Conservation (phyloP, 352 stramenopile genomes). For the Pythium vanterpoolii region DNA sequence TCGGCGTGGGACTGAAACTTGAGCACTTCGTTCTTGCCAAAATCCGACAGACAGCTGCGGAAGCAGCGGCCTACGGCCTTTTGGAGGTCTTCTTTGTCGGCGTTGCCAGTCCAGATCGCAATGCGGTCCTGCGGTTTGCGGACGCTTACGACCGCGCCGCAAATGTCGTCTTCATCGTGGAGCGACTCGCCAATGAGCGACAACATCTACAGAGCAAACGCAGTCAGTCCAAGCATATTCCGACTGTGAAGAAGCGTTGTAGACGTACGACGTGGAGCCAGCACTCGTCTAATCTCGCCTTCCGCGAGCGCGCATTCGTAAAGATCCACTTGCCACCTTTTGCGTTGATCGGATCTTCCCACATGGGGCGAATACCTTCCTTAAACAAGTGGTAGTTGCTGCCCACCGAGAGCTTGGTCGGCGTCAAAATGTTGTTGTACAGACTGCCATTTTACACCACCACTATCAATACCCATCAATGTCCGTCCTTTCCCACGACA, state of each 20-base stretch:
- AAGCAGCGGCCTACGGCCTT: slow-evolving; percentile 81
- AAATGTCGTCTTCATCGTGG: slow-evolving; percentile 93
- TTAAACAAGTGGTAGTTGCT: slow-evolving; percentile 99
- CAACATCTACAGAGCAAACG: slow-evolving; percentile 61
- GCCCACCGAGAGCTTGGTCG: slow-evolving; percentile 84
- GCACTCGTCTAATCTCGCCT: slow-evolving; percentile 92
- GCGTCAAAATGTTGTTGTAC: slow-evolving; percentile 95
- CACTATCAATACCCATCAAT: not conserved
- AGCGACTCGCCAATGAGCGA: slow-evolving; percentile 96
- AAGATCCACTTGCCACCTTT: slow-evolving; percentile 97
- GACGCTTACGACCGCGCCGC: slow-evolving; percentile 94
- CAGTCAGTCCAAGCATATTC: not conserved
- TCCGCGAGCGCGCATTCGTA: slow-evolving; percentile 92
- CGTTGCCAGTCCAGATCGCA: slow-evolving; percentile 92
- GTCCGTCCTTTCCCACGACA: not conserved
- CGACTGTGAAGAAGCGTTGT: too few species aligned
- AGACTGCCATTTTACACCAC: slow-evolving; percentile 30
- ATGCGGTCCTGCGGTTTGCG: slow-evolving; percentile 95
- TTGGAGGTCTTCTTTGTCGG: slow-evolving; percentile 67
- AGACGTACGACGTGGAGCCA: slow-evolving; percentile 92
- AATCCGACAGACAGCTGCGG: slow-evolving; percentile 71
- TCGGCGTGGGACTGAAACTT: slow-evolving; percentile 89
- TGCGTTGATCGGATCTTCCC: slow-evolving; percentile 94
- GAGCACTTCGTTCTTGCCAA: slow-evolving; percentile 86
- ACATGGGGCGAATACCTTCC: slow-evolving; percentile 95